Evolutionary conservation across 176 grass and related monocot genomes (phyloP), one percentile per base, ranked within the genome.

Genomic region (Lolium rigidum): DNA sequence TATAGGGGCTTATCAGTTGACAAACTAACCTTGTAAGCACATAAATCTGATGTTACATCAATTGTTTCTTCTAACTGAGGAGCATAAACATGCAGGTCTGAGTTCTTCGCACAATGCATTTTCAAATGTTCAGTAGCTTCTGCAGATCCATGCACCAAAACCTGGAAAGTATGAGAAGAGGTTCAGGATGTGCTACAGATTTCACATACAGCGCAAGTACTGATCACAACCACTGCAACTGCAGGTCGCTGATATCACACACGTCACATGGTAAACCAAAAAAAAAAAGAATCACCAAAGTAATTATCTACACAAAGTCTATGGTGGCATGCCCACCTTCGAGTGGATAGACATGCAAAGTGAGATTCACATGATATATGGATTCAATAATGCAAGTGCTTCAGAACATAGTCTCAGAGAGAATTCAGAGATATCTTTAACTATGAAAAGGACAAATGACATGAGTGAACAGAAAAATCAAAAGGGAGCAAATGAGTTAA

Each of bases 81-180:
- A 74, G 96, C 96, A 86, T 94, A 95, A 68, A 98, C 96, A 88
- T 98, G 93, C 54, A 87, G 70, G 86, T 94, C 94, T 10, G 91
- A 87, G 85, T 88, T 89, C 61, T 98, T 98, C 82, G 82, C 79
- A 87, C 90, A 95, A 69, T 94, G 96, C 89, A 95, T 92, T 87
- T 94, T 98, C 76, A 98, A 92, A 94, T 98, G 96, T 66, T 95
- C 96, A 76, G 93, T 95, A 69, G 96, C 96, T 89, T 95, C 96
- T 22, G 90, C 96, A 60, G 96, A 98, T 86, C 96, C 96, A 88
- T 98, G 96, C 26, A 98, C 90, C 80, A 98, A 69, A 89, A 98
- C 86, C 96, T 98, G 75, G 46, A 89, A 79, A 65, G 84, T 10
- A 43, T 31, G 38, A 61, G 16, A 51, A 39, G 43, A 37, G 54